Evolutionary conservation across 1,284 basidiomycete genomes (phyloP).

Genomic region (Heliocybe sulcata): DNA sequence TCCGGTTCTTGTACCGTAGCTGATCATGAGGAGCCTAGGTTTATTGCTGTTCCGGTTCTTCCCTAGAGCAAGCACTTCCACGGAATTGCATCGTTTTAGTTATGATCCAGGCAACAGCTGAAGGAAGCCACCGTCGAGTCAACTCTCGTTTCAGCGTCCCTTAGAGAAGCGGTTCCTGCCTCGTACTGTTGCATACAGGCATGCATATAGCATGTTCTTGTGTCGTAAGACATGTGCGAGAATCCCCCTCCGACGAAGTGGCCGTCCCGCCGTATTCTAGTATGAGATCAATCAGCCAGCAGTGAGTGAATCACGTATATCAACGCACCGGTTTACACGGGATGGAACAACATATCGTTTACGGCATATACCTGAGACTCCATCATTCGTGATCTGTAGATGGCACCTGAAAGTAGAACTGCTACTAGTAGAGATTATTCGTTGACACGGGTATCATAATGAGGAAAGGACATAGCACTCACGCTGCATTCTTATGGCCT

Average conservation of each 20-base stretch:
- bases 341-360: slow-evolving; percentile 90
- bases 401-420: slow-evolving; percentile 98
- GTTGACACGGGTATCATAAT: not conserved
- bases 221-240: slow-evolving; percentile 87
- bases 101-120: too few species aligned
- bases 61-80: too few species aligned
- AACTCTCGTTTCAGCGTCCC: too few species aligned
- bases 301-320: slow-evolving; percentile 72
- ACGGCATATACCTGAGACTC: slow-evolving; percentile 85
- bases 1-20: too few species aligned
- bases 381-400: slow-evolving; percentile 69
- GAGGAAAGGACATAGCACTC: slow-evolving; percentile 15
- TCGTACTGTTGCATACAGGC: slow-evolving; percentile 86
- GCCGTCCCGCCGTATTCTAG: slow-evolving; percentile 73
- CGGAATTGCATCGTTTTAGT: too few species aligned
- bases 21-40: too few species aligned
- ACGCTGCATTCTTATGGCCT: slow-evolving; percentile 71
- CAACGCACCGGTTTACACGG: slow-evolving; percentile 81
- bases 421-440: slow-evolving; percentile 32
- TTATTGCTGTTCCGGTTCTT: too few species aligned
- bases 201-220: slow-evolving; percentile 86
- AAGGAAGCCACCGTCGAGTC: too few species aligned
- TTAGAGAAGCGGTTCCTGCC: slow-evolving; percentile 33
- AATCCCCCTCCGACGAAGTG: slow-evolving; percentile 88
- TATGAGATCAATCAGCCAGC: slow-evolving; percentile 9